A percentile compares a stretch with the other conserved stretches of the same genome.
These are phyloP conservation scores for Mycena capillaripes DNA, from an alignment of 768 basidiomycete genomes.

Conservation along the genomic window DNA sequence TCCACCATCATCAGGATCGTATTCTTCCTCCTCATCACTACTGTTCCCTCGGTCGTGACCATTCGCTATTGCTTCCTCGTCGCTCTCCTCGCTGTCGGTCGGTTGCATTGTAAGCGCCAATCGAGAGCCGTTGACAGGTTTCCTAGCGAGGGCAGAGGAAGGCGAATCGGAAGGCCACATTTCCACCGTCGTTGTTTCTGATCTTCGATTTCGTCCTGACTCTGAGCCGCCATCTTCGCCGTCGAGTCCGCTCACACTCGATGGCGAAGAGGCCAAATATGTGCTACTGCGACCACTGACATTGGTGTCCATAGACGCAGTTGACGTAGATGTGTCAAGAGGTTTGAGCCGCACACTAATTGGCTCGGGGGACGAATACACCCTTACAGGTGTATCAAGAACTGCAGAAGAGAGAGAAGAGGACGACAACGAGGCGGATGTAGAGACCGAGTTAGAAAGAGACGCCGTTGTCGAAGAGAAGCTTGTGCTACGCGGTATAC, in stretches of 20 bases:
- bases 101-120: constrained; percentile 31
- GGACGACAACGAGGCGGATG: too few species aligned
- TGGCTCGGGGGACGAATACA: constrained; percentile 30
- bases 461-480: constrained; percentile 31
- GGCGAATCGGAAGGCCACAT: constrained; percentile 34
- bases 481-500: constrained; percentile 26
- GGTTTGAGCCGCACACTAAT: constrained; percentile 4
- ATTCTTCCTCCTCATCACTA: constrained; percentile 11
- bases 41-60: not conserved
- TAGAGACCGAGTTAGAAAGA: constrained; percentile 8
- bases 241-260: constrained; percentile 20
- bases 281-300: constrained; percentile 32
- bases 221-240: not conserved
- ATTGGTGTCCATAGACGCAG: constrained; percentile 33
- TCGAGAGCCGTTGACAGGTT: constrained; percentile 35
- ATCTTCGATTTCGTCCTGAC: constrained; percentile 25
- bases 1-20: constrained; percentile 25
- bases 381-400: constrained; percentile 21
- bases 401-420: constrained; percentile 19
- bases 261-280: constrained; percentile 15
- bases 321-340: constrained; percentile 25
- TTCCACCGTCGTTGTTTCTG: constrained; percentile 35
- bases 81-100: constrained; percentile 33
- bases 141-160: constrained; percentile 28
- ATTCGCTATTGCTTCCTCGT: not conserved